phyloP scores from a whole-genome alignment of 352 stramenopile species.

The Globisporangium irregulare region DNA sequence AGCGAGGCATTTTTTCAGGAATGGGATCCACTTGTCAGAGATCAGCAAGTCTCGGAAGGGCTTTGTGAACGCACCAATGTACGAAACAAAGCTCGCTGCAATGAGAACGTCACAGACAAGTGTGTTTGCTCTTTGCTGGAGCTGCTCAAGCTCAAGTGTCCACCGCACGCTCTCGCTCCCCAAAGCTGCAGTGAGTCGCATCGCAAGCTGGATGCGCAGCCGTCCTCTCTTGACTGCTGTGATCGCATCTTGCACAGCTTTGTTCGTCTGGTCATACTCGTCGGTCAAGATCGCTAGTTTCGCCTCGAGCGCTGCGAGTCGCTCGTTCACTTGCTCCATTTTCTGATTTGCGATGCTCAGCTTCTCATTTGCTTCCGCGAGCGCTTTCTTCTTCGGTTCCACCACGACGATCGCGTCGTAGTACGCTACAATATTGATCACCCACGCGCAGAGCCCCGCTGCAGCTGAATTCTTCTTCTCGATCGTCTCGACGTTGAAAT shows the following conservation, averaged over 20 bases:
- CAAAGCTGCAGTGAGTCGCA: constrained; percentile 88
- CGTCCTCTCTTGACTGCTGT: constrained; percentile 80
- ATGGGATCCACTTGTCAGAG: constrained; percentile 83
- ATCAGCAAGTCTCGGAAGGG: constrained; percentile 88
- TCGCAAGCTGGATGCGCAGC: constrained; percentile 89
- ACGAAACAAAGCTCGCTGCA: constrained; percentile 91
- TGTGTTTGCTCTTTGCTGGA: constrained; percentile 70
- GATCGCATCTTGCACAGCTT: constrained; percentile 90
- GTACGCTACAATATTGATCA: constrained; percentile 92
- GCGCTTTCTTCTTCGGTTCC: constrained; percentile 89
- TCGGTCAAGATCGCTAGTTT: constrained; percentile 77
- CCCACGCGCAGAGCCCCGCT: constrained; percentile 74
- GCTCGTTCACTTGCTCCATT: constrained; percentile 85
- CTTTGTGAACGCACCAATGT: constrained; percentile 94
- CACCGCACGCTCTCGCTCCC: constrained; percentile 93
- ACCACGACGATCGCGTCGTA: constrained; percentile 94
- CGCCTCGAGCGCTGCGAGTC: constrained; percentile 86
- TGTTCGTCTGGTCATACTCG: constrained; percentile 87
- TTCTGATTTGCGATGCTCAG: constrained; percentile 81
- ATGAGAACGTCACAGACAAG: constrained; percentile 91
- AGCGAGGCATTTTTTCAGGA: constrained; percentile 60
- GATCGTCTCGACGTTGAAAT: constrained; percentile 81
- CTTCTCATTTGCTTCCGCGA: constrained; percentile 80
- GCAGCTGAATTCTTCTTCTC: constrained; percentile 84
- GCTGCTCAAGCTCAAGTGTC: constrained; percentile 73